Percentiles rank a stretch among this genome's conserved stretches.
Evolutionary conservation across 1,284 basidiomycete genomes (phyloP).

Genomic region (Melanopsichium pennsylvanicum): DNA sequence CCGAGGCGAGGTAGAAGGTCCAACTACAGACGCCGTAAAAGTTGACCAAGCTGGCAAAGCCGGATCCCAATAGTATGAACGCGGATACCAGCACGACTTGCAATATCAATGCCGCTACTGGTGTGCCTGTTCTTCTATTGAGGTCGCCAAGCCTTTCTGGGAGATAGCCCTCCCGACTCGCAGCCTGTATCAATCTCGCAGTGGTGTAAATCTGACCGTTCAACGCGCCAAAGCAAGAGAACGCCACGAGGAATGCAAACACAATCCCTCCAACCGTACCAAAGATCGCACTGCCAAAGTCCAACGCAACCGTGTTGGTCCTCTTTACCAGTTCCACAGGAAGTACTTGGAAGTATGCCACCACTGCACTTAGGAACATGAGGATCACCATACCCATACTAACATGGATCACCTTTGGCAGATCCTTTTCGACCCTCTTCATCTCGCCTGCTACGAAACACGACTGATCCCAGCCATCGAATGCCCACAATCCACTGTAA

Average conservation of each 20-base stretch:
- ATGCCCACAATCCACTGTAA: conserved; percentile 95
- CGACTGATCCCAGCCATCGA: conserved; percentile 86
- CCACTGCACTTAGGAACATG: conserved; percentile 82
- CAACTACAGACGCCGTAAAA: conserved; percentile 70
- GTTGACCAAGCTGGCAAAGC: conserved; percentile 67
- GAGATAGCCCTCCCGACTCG: conserved; percentile 85
- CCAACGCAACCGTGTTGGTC: conserved; percentile 84
- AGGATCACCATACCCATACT: conserved; percentile 83
- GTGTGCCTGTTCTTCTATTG: conserved; percentile 42
- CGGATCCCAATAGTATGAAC: conserved; percentile 61
- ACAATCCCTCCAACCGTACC: conserved; percentile 84
- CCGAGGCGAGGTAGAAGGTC: conserved; percentile 56
- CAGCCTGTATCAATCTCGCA: conserved; percentile 84
- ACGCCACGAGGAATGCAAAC: conserved; percentile 87
- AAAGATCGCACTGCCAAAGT: conserved; percentile 87
- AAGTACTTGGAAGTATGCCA: conserved; percentile 91
- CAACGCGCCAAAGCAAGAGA: conserved; percentile 74
- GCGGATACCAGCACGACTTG: conserved; percentile 70
- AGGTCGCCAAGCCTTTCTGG: conserved; percentile 46
- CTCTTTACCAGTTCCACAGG: conserved; percentile 73
- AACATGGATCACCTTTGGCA: conserved; percentile 85
- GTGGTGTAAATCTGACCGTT: conserved; percentile 63
- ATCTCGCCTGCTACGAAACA: conserved; percentile 90
- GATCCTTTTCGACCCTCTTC: conserved; percentile 82
- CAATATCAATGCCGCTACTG: conserved; percentile 47